phyloP scores from a whole-genome alignment of 768 basidiomycete species.

The Mrakia gelida region DNA sequence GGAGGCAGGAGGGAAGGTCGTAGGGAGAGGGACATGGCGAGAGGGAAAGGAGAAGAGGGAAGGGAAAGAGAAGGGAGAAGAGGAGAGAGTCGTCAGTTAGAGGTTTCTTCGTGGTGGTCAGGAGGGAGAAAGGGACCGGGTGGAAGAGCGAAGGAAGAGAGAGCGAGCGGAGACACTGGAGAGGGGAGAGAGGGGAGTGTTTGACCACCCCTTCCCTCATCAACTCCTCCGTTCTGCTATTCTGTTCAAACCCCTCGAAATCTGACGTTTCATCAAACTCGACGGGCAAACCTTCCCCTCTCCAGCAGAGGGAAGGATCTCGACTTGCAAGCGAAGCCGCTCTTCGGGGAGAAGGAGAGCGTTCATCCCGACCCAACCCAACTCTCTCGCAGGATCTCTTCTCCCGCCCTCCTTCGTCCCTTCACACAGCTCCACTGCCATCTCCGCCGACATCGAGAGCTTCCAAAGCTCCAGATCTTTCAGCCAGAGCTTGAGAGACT shows the following conservation, averaged over 20 bases:
- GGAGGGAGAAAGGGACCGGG: not conserved
- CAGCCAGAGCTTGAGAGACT: too few species aligned
- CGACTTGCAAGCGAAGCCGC: too few species aligned
- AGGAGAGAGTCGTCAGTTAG: not conserved
- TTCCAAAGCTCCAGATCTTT: too few species aligned
- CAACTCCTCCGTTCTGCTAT: not conserved
- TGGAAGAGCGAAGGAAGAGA: not conserved
- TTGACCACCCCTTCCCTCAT: not conserved
- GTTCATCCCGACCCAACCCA: too few species aligned
- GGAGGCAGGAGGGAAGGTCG: not conserved
- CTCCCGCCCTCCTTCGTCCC: too few species aligned
- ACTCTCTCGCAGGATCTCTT: too few species aligned
- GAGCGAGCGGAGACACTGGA: not conserved
- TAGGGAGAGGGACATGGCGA: constrained; percentile 29
- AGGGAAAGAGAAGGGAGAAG: not conserved
- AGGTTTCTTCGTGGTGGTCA: not conserved
- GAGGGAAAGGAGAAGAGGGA: constrained; percentile 36
- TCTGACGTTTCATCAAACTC: not conserved
- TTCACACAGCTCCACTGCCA: too few species aligned
- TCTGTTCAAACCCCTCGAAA: not conserved
- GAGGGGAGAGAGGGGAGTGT: not conserved
- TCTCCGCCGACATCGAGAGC: too few species aligned
- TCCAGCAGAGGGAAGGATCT: too few species aligned
- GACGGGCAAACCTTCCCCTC: not conserved
- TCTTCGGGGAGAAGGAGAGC: not conserved